Evolutionary conservation across 2,329 filamentous ascomycete genomes (phyloP), one percentile per base, ranked within the genome.

Genomic region (Talaromyces sp.): DNA sequence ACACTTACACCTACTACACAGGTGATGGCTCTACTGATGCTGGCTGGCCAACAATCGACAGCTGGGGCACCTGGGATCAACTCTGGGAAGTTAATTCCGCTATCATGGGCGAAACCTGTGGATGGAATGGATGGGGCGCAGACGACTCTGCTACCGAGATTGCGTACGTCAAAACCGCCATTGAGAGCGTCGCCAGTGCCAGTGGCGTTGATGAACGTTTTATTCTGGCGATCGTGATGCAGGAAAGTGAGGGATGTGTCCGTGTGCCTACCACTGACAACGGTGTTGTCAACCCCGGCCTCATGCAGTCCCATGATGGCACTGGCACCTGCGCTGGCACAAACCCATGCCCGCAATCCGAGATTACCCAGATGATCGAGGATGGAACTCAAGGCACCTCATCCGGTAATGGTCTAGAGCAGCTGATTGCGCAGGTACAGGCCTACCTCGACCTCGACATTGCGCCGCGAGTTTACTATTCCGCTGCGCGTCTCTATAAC

Each of bases 201-300:
- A 45, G 41, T n/a, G 41, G 41, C 10, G 41, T 45, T 3, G 41
- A 45, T 47, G 57, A 43, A 22, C 57, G 57, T 7, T 77, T 79
- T 60, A 76, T 80, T 66, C 72, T 80, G 2, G 75, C 76, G 24
- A 70, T 80, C 62, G 69, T 80, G 33, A 73, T 80, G 70, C 78
- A 80, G 65, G 78, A 80, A 68, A 75, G 72, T 47, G 70, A 71
- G 60, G 78, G 78, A 16, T 79, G 77, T 66, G 76, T 79, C 7
- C 76, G 78, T 22, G 75, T 71, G 24, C 70, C 66, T 3, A 78
- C 75, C 4, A 78, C 76, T n/a, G 71, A 74, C 72, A 73, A 77
- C 65, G 76, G 75, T 8, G 76, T 78, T 27, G 64, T 66, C 19
- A 79, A 79, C 70, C 77, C 78, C 0, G 78, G 78, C 13, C 70